phyloP scores from a whole-genome alignment of 2,329 filamentous ascomycete species.

The Colletotrichum horii region DNA sequence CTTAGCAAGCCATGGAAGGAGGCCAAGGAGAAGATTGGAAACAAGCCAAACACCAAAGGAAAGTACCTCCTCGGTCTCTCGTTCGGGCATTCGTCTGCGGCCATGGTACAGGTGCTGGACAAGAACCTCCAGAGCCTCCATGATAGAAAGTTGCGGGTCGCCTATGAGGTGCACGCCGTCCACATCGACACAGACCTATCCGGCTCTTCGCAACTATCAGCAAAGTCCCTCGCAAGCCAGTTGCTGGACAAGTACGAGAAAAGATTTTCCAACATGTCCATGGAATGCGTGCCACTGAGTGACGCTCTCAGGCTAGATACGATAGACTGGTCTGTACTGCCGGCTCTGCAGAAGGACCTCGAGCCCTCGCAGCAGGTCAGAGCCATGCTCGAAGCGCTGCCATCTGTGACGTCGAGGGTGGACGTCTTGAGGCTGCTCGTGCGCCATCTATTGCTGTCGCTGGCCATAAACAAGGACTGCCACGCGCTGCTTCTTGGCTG shows the following conservation, averaged over 20 bases:
- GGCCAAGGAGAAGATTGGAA: conserved; percentile 29
- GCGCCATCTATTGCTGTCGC: conserved; percentile 71
- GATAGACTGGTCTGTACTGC: conserved; percentile 60
- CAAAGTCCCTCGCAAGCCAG: conserved; percentile 38
- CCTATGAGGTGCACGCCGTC: conserved; percentile 71
- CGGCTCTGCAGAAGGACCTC: conserved; percentile 23
- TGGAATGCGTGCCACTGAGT: conserved; percentile 68
- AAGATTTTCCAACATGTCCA: conserved; percentile 70
- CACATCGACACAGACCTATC: conserved; percentile 54
- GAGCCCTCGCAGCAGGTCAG: conserved; percentile 51
- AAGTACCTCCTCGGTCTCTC: conserved; percentile 79
- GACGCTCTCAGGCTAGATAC: conserved; percentile 58
- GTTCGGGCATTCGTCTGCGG: conserved; percentile 80
- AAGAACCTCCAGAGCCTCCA: conserved; percentile 70
- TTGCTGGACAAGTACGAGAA: conserved; percentile 59
- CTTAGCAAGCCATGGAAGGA: conserved; percentile 57
- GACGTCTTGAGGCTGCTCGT: conserved; percentile 77
- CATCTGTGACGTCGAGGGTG: conserved; percentile 75
- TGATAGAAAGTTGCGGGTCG: conserved; percentile 65
- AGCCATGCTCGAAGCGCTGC: conserved; percentile 62
- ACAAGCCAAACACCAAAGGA: conserved; percentile 35
- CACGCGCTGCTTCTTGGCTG: conserved; percentile 81
- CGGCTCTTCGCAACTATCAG: not conserved
- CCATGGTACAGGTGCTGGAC: conserved; percentile 78
- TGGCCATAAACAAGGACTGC: conserved; percentile 65